Evolutionary conservation across 768 basidiomycete genomes (phyloP), one percentile per base, ranked within the genome.

Genomic region (Tephrocybe sp.): DNA sequence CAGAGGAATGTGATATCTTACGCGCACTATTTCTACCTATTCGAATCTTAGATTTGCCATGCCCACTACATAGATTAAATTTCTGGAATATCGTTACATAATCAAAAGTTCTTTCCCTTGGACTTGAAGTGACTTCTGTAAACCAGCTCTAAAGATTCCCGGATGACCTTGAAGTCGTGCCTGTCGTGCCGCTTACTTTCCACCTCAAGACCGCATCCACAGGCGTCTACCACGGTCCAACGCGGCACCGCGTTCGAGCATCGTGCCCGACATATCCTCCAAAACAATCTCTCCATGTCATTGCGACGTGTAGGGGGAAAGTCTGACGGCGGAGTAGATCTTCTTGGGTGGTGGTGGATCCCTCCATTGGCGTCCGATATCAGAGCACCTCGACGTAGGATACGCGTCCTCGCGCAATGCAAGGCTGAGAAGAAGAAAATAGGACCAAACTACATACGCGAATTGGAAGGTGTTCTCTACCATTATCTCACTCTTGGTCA

Each of bases 321-420:
- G 59, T 76, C 81, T n/a, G 94, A 95, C 63, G 91, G 93, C 4
- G 94, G 94, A 0, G 72, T 97, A 36, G 94, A 97, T 66, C 73
- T 95, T 18, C 64, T 86, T 45, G 94, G 94, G 13, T 94, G 91
- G 91, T 95, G 94, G 94, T 92, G 85, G 86, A 69, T 95, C 3
- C 92, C 88, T 22, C 49, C 58, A 15, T 18, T 39, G 4, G 49
- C 37, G 3, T 10, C 41, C 3, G 45, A 55, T 27, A 23, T 52
- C 16, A 52, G 34, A 25, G 40, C 5, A 30, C 52, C 50, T 31
- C 71, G 81, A 19, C 69, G 76, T 29, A 75, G 90, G 1, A 58
- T 94, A 3, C 84, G 92, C 45, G 77, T 97, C 9, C 64, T 95
- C 18, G 91, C 78, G 0, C 93, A 95, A 60, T 97, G 94, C 72